These are phyloP conservation scores for Wickerhamiella australiensis DNA, from an alignment of 805 yeast species.

Conservation along the genomic window DNA sequence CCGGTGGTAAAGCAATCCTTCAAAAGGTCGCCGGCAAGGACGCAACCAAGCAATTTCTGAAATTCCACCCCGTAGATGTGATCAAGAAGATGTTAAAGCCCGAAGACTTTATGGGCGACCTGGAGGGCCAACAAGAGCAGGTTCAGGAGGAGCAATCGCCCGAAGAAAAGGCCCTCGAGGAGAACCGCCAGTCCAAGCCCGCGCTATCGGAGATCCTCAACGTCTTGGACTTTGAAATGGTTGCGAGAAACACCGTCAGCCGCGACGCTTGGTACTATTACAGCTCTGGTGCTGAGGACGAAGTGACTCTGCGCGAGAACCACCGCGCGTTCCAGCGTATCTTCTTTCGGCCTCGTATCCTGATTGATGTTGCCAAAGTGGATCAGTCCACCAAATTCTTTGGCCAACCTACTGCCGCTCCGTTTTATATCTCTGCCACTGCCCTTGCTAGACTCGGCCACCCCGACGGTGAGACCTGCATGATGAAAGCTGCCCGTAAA, in stretches of 20 bases:
- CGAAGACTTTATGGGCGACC: slow-evolving; percentile 51
- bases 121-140: slow-evolving; percentile 24
- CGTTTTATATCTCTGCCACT: slow-evolving; percentile 84
- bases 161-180: slow-evolving; percentile 32
- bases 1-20: slow-evolving; percentile 48
- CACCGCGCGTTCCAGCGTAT: slow-evolving; percentile 80
- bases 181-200: slow-evolving; percentile 44
- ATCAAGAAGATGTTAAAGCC: slow-evolving; percentile 48
- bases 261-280: slow-evolving; percentile 87
- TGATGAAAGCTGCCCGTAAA: slow-evolving; percentile 70
- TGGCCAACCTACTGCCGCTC: slow-evolving; percentile 57
- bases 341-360: slow-evolving; percentile 72
- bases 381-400: slow-evolving; percentile 63
- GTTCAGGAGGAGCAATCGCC: slow-evolving; percentile 31
- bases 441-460: slow-evolving; percentile 88
- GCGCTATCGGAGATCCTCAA: slow-evolving; percentile 59
- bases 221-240: slow-evolving; percentile 72
- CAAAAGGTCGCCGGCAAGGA: slow-evolving; percentile 56
- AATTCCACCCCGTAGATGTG: slow-evolving; percentile 84
- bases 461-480: slow-evolving; percentile 80
- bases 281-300: slow-evolving; percentile 87
- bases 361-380: slow-evolving; percentile 67
- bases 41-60: slow-evolving; percentile 74
- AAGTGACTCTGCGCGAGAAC: slow-evolving; percentile 77
- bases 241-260: slow-evolving; percentile 69